phyloP scores from a whole-genome alignment of 108 stramenopile genomes.

The Epipyxis sp. region DNA sequence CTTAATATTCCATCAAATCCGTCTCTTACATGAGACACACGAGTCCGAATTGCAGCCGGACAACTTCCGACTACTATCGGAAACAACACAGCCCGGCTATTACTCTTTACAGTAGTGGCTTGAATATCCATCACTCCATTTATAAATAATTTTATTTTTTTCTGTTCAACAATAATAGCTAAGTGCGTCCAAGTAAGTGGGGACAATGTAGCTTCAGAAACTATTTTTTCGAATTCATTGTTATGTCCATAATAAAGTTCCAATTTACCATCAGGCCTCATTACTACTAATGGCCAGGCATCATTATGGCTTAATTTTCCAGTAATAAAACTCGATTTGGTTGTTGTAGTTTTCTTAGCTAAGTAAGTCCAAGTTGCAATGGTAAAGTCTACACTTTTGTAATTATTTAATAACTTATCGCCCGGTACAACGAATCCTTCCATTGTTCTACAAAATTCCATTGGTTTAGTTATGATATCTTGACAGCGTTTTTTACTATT shows the following conservation, averaged over 20 bases:
- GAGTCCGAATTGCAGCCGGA: neutral
- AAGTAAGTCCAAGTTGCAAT: slow-evolving; percentile 8
- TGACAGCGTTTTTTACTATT: slow-evolving; percentile 44
- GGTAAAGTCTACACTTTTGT: slow-evolving; percentile 20
- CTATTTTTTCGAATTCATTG: slow-evolving; percentile 40
- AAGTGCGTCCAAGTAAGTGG: slow-evolving; percentile 54
- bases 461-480: slow-evolving; percentile 42
- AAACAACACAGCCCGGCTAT: neutral
- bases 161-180: slow-evolving; percentile 48
- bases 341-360: neutral
- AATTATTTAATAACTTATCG: slow-evolving; percentile 22
- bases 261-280: neutral
- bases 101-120: slow-evolving; percentile 5
- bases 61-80: slow-evolving; percentile 32
- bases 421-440: slow-evolving; percentile 23
- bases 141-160: slow-evolving; percentile 50
- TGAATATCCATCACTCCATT: slow-evolving; percentile 50
- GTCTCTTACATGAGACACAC: slow-evolving; percentile 41
- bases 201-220: slow-evolving; percentile 39
- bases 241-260: neutral
- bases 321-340: slow-evolving; percentile 3
- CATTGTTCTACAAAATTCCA: slow-evolving; percentile 19
- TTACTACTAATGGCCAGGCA: slow-evolving; percentile 11
- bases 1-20: slow-evolving; percentile 55
- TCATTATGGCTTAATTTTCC: slow-evolving; percentile 31